Conservation (phyloP, 2,329 filamentous ascomycete species). For the Alternaria solani region DNA sequence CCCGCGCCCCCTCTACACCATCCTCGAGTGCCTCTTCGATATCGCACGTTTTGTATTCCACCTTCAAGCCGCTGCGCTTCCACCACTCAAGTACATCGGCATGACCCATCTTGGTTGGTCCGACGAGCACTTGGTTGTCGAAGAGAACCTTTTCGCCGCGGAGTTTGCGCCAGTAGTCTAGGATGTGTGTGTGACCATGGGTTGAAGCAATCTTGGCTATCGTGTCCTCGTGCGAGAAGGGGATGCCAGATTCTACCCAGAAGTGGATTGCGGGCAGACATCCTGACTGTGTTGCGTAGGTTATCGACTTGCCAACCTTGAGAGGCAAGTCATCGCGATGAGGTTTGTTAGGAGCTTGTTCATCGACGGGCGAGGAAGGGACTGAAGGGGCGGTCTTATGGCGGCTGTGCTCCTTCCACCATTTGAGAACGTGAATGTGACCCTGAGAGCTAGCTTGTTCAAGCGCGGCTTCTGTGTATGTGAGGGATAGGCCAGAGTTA, state of each 20-base stretch:
- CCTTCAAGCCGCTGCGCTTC: slow-evolving; percentile 76
- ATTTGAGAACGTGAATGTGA: slow-evolving; percentile 85
- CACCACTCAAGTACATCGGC: slow-evolving; percentile 91
- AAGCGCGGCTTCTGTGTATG: slow-evolving; percentile 85
- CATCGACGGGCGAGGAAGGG: slow-evolving; percentile 21
- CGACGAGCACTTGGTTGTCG: slow-evolving; percentile 82
- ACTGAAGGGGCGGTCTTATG: slow-evolving; percentile 45
- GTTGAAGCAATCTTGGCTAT: slow-evolving; percentile 85
- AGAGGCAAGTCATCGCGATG: slow-evolving; percentile 59
- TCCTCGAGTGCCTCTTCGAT: slow-evolving; percentile 95
- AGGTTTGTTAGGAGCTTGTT: slow-evolving; percentile 22
- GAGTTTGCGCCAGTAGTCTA: slow-evolving; percentile 81
- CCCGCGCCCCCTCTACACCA: slow-evolving; percentile 72
- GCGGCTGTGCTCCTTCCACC: slow-evolving; percentile 81
- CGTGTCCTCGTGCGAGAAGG: slow-evolving; percentile 79
- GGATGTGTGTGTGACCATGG: slow-evolving; percentile 82
- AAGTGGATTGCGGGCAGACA: slow-evolving; percentile 80
- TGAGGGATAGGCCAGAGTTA: slow-evolving; percentile 77
- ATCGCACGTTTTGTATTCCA: slow-evolving; percentile 94
- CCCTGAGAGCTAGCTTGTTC: slow-evolving; percentile 88
- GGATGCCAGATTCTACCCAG: slow-evolving; percentile 85
- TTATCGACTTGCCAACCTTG: slow-evolving; percentile 84
- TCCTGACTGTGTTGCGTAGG: slow-evolving; percentile 84
- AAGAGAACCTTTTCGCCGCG: slow-evolving; percentile 81
- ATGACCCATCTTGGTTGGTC: slow-evolving; percentile 86